Evolutionary conservation across 2,329 filamentous ascomycete species (phyloP), one percentile per base, ranked within the genome.

Genomic region (Fusarium austroafricanum): DNA sequence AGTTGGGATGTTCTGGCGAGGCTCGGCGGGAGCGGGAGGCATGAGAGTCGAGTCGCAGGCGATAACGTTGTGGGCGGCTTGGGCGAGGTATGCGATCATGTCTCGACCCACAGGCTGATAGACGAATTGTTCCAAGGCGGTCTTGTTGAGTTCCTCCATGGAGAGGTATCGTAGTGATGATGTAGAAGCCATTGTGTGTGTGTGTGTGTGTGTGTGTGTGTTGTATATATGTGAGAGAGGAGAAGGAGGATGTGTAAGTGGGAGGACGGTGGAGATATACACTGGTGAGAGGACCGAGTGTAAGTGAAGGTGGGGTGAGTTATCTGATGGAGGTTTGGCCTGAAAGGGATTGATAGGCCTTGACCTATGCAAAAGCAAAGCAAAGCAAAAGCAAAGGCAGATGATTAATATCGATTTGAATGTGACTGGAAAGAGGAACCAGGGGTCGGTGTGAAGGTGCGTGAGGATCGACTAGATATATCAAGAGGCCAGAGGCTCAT

Each of bases 61-160:
- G 77, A 96, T 96, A 76, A 96, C 92, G 76, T 90, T 87, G 75
- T 85, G 84, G 60, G 92, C 92, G 75, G 92, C 92, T 61, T 85
- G 81, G 68, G 92, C 91, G 62, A 96, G 87, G 80, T 93, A 92
- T 61, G 83, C 79, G 74, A 96, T 91, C 92, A 96, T 96, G 55
- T 90, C 86, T 72, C 85, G 85, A 75, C 86, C 89, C 68, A 96
- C 92, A 11, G 90, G 90, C 72, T 87, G 86, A 80, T 91, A 92
- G 82, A 96, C 87, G 78, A 96, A 95, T 75, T 92, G 87, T 75
- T 94, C 91, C 68, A 96, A 85, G 49, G 92, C 92, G 54, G 86
- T 86, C 78, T 90, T 87, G 83, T 94, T 94, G 75, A 89, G 84
- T 79, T 88, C 84, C 65, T 80, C 80, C 75, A 80, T 78, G 76